phyloP scores from a whole-genome alignment of 495 filamentous ascomycete genomes.

The Massariosphaeria phaeospora region DNA sequence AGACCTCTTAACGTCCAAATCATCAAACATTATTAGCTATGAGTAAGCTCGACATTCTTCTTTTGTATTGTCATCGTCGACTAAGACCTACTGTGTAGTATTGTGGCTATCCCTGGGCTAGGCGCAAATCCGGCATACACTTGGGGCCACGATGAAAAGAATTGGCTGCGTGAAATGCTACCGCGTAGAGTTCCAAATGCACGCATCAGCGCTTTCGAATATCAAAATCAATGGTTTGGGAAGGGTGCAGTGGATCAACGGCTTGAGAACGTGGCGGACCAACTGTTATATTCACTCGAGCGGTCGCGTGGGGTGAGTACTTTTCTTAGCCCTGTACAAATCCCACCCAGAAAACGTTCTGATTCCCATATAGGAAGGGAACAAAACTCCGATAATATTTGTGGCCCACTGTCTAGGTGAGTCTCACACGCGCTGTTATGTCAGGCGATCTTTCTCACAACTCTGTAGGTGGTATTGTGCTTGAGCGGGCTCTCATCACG shows the following conservation, averaged over 20 bases:
- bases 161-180: conserved; percentile 25
- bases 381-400: conserved; percentile 20
- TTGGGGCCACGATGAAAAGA: background rate
- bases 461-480: conserved; percentile 19
- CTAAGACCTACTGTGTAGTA: conserved; percentile 9
- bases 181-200: conserved; percentile 7
- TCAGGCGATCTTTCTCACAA: too few relatives aligned
- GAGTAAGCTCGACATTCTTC: background rate
- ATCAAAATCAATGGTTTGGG: conserved; percentile 20
- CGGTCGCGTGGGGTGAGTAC: conserved; percentile 6
- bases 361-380: background rate
- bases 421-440: too few relatives aligned
- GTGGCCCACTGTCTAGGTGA: conserved; percentile 11
- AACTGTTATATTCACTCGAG: conserved; percentile 7
- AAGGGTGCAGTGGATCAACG: conserved; percentile 13
- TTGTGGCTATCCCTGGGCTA: conserved; percentile 20
- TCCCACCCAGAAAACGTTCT: background rate
- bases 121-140: conserved; percentile 17
- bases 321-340: background rate
- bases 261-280: conserved; percentile 16
- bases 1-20: background rate
- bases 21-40: background rate
- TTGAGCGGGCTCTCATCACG: conserved; percentile 6
- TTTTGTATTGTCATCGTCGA: background rate
- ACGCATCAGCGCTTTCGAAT: conserved; percentile 17